Percentiles rank a stretch among this genome's conserved stretches.
Conservation (phyloP, 768 basidiomycete genomes). For the Boletellus ananas region DNA sequence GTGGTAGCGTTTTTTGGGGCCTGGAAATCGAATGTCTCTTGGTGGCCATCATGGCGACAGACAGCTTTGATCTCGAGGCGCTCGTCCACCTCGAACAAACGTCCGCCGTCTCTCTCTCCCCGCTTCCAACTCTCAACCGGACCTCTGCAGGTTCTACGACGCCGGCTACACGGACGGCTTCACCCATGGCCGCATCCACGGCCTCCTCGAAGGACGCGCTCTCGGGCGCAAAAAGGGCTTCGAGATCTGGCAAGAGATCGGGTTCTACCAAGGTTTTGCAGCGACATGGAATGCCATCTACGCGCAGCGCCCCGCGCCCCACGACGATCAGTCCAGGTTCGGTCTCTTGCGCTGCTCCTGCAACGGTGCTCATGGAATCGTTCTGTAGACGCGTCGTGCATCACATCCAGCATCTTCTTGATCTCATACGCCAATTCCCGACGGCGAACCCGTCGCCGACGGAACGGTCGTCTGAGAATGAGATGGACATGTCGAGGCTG, state of each 20-base stretch:
- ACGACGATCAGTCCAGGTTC: constrained; percentile 42
- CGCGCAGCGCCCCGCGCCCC: constrained; percentile 30
- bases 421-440: constrained; percentile 74
- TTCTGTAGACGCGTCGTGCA: constrained; percentile 49
- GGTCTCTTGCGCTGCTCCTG: not conserved
- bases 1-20: too few species aligned
- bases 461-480: constrained; percentile 30
- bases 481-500: constrained; percentile 70
- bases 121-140: not conserved
- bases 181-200: constrained; percentile 84
- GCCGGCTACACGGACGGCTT: constrained; percentile 73
- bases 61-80: constrained; percentile 46
- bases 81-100: constrained; percentile 63
- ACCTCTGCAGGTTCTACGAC: constrained; percentile 64
- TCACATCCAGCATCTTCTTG: constrained; percentile 67
- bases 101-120: constrained; percentile 31
- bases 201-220: constrained; percentile 85
- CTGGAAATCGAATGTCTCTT: too few species aligned
- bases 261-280: constrained; percentile 88
- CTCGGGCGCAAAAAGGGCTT: constrained; percentile 88
- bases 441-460: constrained; percentile 58
- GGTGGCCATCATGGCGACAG: not conserved
- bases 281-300: constrained; percentile 59
- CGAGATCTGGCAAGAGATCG: constrained; percentile 97
- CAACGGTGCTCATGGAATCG: not conserved